Conservation (phyloP, 441 rosid species). For the Euphorbia celastroides region DNA sequence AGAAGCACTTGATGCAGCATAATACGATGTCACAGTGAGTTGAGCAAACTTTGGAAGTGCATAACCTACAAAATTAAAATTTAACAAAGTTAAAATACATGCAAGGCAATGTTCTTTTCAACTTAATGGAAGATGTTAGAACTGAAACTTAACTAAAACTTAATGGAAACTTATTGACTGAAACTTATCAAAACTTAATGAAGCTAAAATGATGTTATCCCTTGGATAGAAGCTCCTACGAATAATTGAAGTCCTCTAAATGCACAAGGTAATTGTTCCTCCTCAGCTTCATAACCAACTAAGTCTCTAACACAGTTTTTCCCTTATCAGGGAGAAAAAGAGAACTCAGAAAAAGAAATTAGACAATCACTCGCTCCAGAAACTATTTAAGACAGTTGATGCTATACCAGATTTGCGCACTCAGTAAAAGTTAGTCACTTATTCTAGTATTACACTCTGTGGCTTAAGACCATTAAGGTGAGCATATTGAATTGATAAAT, state of each 20-base stretch:
- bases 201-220: too few species aligned
- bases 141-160: too few species aligned
- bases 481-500: not conserved
- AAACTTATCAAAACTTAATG: too few species aligned
- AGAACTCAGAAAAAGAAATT: not conserved
- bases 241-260: not conserved
- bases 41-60: constrained; percentile 82
- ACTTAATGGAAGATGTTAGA: too few species aligned
- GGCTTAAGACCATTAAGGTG: not conserved
- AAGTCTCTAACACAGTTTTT: not conserved
- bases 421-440: not conserved
- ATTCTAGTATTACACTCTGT: not conserved
- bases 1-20: constrained; percentile 82
- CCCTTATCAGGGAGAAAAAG: not conserved
- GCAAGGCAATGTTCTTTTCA: too few species aligned
- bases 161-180: too few species aligned
- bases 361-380: not conserved
- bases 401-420: not conserved
- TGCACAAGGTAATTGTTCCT: not conserved
- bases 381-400: not conserved
- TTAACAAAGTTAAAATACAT: not conserved
- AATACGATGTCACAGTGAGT: constrained; percentile 79
- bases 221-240: too few species aligned
- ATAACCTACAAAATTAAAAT: constrained; percentile 47
- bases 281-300: not conserved